These are phyloP conservation scores for Mycena indigotica DNA, from an alignment of 768 basidiomycete species.

Conservation along the genomic window DNA sequence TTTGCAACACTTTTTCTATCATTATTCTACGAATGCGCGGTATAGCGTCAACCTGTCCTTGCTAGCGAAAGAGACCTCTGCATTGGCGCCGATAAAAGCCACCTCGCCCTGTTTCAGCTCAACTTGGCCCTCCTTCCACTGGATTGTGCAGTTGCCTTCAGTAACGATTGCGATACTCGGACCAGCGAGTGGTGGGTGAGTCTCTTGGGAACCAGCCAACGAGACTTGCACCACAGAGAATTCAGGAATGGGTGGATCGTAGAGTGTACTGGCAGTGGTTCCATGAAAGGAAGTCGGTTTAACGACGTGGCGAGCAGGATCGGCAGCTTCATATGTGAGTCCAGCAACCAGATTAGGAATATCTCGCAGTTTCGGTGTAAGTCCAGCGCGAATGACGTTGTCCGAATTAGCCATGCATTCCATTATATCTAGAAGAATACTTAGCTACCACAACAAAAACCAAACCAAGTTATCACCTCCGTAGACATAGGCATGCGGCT, in stretches of 20 bases:
- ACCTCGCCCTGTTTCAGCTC: constrained; percentile 68
- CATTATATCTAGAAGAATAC: constrained; percentile 74
- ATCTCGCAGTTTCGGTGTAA: constrained; percentile 96
- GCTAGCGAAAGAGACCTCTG: constrained; percentile 52
- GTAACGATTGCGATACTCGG: constrained; percentile 86
- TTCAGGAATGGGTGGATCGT: constrained; percentile 92
- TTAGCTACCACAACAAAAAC: no score
- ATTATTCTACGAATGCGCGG: constrained; percentile 70
- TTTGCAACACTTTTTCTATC: background rate
- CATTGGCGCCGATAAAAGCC: constrained; percentile 78
- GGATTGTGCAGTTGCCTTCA: constrained; percentile 59
- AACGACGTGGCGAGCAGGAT: constrained; percentile 71
- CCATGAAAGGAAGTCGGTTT: constrained; percentile 52
- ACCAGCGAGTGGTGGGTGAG: constrained; percentile 68
- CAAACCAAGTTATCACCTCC: constrained; percentile 85
- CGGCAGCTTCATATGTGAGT: constrained; percentile 80
- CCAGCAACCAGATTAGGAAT: constrained; percentile 85
- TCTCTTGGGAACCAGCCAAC: constrained; percentile 51
- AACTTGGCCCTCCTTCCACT: constrained; percentile 48
- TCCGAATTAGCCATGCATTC: constrained; percentile 99
- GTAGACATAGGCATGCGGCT: constrained; percentile 94
- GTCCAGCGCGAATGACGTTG: constrained; percentile 97
- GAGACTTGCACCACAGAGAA: constrained; percentile 80
- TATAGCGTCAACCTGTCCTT: constrained; percentile 54
- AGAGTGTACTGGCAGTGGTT: constrained; percentile 50